Base-by-base conservation (phyloP, 345 rosid genomes). In the Dipteronia sinensis region DNA sequence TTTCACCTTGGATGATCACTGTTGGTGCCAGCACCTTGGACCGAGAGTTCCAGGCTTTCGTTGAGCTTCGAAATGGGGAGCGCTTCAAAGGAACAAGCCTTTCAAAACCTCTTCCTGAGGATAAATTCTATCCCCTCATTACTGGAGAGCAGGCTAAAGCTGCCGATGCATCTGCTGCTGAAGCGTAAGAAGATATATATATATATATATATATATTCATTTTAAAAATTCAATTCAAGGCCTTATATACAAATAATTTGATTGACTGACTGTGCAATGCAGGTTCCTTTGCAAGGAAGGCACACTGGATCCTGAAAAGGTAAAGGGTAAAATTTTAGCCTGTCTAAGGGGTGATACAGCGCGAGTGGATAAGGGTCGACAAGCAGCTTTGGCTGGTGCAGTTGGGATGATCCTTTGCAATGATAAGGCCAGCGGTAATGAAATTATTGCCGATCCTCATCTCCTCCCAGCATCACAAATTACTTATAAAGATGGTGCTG, bases 391-490 rank as follows among this genome's bases (percentile, higher is more conserved):
- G 23, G 96, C 90, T 0, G 93, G 98, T 1, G 97, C 91, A 1
- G 90, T 20, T 0, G 97, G 96, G 65, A 89, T 92, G 91, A 89
- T 92, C 64, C 84, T 94, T 19, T 90, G 90, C 88, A 94, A 92
- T 40, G 90, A 88, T 34, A 38, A 83, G 62, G 51, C 53, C 0
- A 78, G 64, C 38, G 93, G 94, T 16, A 81, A 87, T 44, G 87
- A 85, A 38, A 53, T 90, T 42, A 67, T 73, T 8, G 83, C 92
- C 0, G 95, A 91, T 80, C 80, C 87, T 22, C 97, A 90, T 78
- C 74, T 91, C 64, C 91, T 92, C 51, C 95, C 98, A 2, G 85
- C 94, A 62, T 53, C 90, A 7, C 94, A 92, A 10, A 72, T 94
- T 61, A 76, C 74, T 51, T 92, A 89, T 31, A 9, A 59, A 23